Conservation (phyloP, 2,329 filamentous ascomycete genomes). For the Corinectria fuckeliana region DNA sequence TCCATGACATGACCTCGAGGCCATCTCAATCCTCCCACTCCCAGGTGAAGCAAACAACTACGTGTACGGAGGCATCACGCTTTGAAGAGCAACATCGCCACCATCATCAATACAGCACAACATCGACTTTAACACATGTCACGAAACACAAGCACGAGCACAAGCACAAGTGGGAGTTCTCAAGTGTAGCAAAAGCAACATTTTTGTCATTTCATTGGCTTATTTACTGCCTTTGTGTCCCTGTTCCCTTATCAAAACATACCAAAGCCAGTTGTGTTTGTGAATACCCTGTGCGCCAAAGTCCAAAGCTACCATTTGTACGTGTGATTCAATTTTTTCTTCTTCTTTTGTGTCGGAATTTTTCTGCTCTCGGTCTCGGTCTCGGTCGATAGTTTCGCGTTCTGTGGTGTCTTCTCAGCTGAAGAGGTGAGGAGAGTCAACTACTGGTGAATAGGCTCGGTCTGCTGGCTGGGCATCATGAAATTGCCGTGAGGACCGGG, state of each 20-base stretch:
- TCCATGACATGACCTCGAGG: too few species aligned
- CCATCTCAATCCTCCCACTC: background rate
- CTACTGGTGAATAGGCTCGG: too few species aligned
- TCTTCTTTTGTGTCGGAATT: background rate
- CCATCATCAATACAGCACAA: background rate
- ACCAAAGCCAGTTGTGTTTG: background rate
- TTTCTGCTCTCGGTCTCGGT: background rate
- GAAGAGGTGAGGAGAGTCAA: background rate
- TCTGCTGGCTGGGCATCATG: background rate
- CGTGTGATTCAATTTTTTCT: background rate
- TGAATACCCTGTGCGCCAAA: background rate
- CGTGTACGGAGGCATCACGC: too few species aligned
- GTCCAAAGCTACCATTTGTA: background rate
- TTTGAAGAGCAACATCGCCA: background rate
- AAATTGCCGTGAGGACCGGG: too few species aligned
- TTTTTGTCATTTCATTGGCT: background rate
- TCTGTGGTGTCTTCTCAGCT: background rate
- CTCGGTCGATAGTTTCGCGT: too few species aligned
- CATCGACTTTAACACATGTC: background rate
- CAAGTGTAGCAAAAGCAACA: background rate
- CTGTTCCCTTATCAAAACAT: background rate
- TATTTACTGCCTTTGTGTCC: background rate
- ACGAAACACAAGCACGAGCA: background rate
- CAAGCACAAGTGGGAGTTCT: background rate
- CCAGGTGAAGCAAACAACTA: background rate